These are phyloP conservation scores for Angophora floribunda DNA, from an alignment of 345 rosid species.

Conservation along the genomic window DNA sequence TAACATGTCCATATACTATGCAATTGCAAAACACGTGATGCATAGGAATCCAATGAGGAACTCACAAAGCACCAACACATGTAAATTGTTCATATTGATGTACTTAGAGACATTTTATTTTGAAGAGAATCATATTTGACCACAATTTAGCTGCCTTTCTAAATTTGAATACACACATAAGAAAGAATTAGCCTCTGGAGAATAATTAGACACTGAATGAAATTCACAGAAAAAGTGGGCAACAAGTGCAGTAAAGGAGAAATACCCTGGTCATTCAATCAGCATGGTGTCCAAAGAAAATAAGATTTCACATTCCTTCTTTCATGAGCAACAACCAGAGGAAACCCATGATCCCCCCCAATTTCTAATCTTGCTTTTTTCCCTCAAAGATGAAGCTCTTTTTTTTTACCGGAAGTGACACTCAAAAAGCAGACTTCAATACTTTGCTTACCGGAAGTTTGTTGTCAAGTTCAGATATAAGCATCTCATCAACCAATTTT, in stretches of 20 bases:
- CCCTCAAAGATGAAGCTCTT: background rate
- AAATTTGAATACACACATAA: background rate
- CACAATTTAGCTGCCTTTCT: background rate
- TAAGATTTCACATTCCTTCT: background rate
- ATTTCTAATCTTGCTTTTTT: background rate
- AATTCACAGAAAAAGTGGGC: background rate
- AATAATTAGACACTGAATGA: background rate
- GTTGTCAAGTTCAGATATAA: constrained; percentile 65
- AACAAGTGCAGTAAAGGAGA: background rate
- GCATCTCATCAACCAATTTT: constrained; percentile 80
- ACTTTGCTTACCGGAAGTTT: constrained; percentile 51
- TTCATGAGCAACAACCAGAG: background rate
- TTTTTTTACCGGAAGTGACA: background rate
- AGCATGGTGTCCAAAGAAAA: background rate
- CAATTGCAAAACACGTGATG: background rate
- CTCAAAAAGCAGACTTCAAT: background rate
- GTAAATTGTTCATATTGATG: background rate
- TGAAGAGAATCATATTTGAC: background rate
- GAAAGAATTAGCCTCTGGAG: background rate
- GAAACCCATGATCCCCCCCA: background rate
- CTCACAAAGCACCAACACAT: background rate
- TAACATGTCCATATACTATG: background rate
- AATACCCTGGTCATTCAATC: background rate
- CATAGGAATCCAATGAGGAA: background rate
- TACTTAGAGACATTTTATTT: background rate